A percentile compares a stretch with the other conserved stretches of the same genome.
Evolutionary conservation across 495 filamentous ascomycete genomes (phyloP).

Genomic region (Neurospora hispaniola): DNA sequence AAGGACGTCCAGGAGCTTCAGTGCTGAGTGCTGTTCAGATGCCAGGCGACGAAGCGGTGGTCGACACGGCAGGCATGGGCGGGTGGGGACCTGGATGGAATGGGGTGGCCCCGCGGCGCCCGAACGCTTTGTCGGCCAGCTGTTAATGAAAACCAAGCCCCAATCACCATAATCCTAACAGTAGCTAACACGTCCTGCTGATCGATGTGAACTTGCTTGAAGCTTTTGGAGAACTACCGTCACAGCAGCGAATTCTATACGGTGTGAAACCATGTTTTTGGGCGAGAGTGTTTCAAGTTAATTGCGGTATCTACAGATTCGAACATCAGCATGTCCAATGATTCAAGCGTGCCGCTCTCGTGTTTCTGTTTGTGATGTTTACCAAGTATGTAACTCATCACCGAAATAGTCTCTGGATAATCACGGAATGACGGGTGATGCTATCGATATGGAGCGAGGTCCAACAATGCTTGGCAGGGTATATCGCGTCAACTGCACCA

Average conservation of each 20-base stretch:
- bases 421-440: not conserved
- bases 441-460: not conserved
- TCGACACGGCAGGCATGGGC: not conserved
- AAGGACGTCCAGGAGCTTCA: not conserved
- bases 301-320: not conserved
- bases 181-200: not conserved
- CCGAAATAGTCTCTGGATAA: not conserved
- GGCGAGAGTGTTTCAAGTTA: not conserved
- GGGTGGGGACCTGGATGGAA: not conserved
- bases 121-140: not conserved
- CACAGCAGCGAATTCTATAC: not conserved
- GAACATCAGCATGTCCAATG: not conserved
- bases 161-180: not conserved
- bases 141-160: not conserved
- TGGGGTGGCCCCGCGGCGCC: not conserved
- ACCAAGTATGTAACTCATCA: not conserved
- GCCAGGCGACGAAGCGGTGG: not conserved
- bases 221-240: not conserved
- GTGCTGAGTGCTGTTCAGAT: not conserved
- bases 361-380: too few species aligned
- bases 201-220: not conserved
- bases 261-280: not conserved
- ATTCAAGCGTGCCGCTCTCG: not conserved
- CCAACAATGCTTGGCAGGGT: not conserved
- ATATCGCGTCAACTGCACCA: not conserved